Base-by-base conservation (phyloP, 2,329 filamentous ascomycete genomes). In the Arthroderma sp. region DNA sequence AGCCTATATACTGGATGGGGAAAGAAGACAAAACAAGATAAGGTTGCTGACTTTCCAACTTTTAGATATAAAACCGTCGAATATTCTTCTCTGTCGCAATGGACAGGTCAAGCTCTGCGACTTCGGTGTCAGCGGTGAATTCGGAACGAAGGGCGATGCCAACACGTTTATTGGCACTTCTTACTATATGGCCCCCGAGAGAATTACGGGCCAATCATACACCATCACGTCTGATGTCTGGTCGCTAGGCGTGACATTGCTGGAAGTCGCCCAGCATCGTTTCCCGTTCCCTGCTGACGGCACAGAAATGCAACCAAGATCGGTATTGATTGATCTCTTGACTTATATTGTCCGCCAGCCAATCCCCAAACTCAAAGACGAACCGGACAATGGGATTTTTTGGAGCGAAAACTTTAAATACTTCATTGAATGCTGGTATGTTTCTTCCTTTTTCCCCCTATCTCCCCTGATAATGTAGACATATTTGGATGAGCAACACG, bases 371-470 rank as follows among this genome's bases (percentile, higher is more conserved):
- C 71, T 98, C 51, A 96, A 95, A 66, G 91, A 98, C 54, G 91
- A 98, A 65, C 85, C 86, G 0, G 80, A 86, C 30, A 85, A 83
- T 54, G 81, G 82, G 48, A 93, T 98, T 54, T 82, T 82, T 60
- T 98, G 91, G 91, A 94, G 85, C 55, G 85, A 93, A 55, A 94
- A 85, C 59, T 96, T 98, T 68, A 98, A 98, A 65, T 95, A 95
- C 63, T 98, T 98, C 57, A 95, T 98, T 56, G 88, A 95, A 68
- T 95, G 88, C 77, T 96, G 91, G 89, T 96, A 77, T 61, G 86
- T 80, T 45, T 38, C 5, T 29, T 39, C 32, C 30, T 42, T 51
- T 41, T 54, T 45, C 9, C 27, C 43, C 36, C 22, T 28, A 36
- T 34, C 30, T 10, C 10, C 31, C 4, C 29, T 29, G 3, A 22